Evolutionary conservation across 768 basidiomycete species (phyloP).

Genomic region (Amanita brunnescens): DNA sequence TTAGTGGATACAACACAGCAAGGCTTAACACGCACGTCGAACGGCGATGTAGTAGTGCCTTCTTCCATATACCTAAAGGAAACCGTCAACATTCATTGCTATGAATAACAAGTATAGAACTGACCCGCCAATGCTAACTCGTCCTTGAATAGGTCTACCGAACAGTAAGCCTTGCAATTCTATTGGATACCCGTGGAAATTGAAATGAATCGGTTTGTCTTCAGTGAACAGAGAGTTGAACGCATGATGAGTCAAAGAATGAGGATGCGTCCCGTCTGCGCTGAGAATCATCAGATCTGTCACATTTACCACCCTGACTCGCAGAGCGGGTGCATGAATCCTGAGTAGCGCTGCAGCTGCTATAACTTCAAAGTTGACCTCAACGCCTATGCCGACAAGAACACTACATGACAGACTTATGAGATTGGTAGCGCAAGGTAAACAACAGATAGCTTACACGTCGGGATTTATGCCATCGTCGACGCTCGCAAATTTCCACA

Average conservation of each 20-base stretch:
- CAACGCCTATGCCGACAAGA: conserved; percentile 81
- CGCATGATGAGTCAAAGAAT: conserved; percentile 50
- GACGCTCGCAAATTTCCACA: conserved; percentile 78
- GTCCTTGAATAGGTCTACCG: conserved; percentile 39
- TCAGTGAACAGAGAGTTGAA: conserved; percentile 68
- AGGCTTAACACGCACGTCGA: conserved; percentile 40
- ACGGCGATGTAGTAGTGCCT: conserved; percentile 78
- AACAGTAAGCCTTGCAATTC: conserved; percentile 62
- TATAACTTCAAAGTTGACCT: conserved; percentile 84
- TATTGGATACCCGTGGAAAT: conserved; percentile 78
- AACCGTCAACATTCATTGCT: background rate
- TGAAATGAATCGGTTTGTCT: conserved; percentile 64
- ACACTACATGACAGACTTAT: conserved; percentile 41
- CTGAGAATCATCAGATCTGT: conserved; percentile 84
- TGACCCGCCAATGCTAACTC: conserved; percentile 41
- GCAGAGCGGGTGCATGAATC: conserved; percentile 57
- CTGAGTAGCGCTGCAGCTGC: conserved; percentile 77
- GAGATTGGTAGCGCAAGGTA: background rate
- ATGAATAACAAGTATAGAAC: background rate
- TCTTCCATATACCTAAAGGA: conserved; percentile 49
- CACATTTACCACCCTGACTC: conserved; percentile 83
- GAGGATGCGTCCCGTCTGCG: conserved; percentile 63
- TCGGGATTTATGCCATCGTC: conserved; percentile 67
- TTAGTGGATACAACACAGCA: background rate
- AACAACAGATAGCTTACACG: conserved; percentile 36